Base-by-base conservation (phyloP, 768 basidiomycete genomes). In the Suillus lakei region DNA sequence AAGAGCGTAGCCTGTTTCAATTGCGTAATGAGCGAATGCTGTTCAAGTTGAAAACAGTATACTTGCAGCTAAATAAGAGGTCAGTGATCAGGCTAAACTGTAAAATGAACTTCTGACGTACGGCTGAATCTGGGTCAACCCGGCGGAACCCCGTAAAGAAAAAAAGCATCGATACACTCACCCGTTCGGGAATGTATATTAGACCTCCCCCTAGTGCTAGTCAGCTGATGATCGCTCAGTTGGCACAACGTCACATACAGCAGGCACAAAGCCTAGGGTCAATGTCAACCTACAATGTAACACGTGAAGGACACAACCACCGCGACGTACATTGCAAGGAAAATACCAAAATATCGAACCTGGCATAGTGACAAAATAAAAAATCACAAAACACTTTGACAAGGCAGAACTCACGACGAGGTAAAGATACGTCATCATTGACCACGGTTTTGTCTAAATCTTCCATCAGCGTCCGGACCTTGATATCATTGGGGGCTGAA, bases 131-230 rank as follows among this genome's bases (percentile, higher is more conserved):
- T 38, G 0, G 4, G 8, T 56, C 34, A 56, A 38, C n/a, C 12
- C n/a, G n/a, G n/a, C n/a, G 3, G 7, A 26, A 56, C 4, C 13
- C n/a, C n/a, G 13, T 12, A 34, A n/a, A 13, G 5, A 54, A 34
- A 54, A 5, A 32, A 36, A 56, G n/a, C 13, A 16, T 26, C 1
- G 55, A 56, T n/a, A 32, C 34, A 38, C 55, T 56, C 34, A 56
- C 55, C 23, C 4, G 7, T 23, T 56, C 34, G 3, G 55, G 55
- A 15, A 56, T 56, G 15, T 56, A 56, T 15, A 38, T 16, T 23
- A 38, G 7, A 23, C 55, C 55, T 56, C 55, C 55, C 32, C 32
- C 55, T 56, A 38, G 55, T 26, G n/a, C 55, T 36, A 26, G n/a
- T 56, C 55, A 56, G 55, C 2, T 38, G 38, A 56, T 26, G 34